Evolutionary conservation across 306 rosid species (phyloP).

Genomic region (Vigna nakashimae): DNA sequence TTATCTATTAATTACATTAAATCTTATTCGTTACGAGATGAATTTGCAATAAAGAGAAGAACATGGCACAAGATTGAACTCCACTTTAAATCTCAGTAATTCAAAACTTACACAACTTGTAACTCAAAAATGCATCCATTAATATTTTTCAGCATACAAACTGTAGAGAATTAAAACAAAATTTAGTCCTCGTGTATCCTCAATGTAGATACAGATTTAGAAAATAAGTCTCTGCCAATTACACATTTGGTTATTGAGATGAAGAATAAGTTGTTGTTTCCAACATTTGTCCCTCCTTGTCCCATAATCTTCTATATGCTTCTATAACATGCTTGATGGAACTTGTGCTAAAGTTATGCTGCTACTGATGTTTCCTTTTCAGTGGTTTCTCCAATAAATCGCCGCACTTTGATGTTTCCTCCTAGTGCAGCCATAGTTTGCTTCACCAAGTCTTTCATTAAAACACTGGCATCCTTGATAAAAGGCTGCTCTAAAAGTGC

Average conservation of each 20-base stretch:
- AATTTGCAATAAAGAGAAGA: background rate
- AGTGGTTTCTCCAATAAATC: constrained; percentile 80
- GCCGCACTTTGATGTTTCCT: constrained; percentile 89
- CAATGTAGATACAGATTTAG: constrained; percentile 52
- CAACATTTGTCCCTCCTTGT: constrained; percentile 45
- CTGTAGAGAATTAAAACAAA: constrained; percentile 47
- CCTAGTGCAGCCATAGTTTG: constrained; percentile 98
- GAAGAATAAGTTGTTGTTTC: constrained; percentile 40
- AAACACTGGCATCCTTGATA: constrained; percentile 78
- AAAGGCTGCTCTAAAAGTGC: constrained; percentile 90
- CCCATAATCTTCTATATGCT: constrained; percentile 22
- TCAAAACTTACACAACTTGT: constrained; percentile 45
- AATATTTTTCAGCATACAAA: constrained; percentile 45
- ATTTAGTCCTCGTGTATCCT: constrained; percentile 54
- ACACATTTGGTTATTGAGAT: constrained; percentile 46
- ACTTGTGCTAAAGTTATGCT: constrained; percentile 47
- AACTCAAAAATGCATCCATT: constrained; percentile 57
- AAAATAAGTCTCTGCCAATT: constrained; percentile 46
- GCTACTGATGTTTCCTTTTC: constrained; percentile 47
- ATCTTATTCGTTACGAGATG: background rate
- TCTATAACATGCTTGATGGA: constrained; percentile 10
- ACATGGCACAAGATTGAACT: background rate
- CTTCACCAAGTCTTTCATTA: constrained; percentile 92
- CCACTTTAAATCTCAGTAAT: background rate
- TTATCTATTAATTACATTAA: too few species aligned